Evolutionary conservation across 768 basidiomycete genomes (phyloP).

Genomic region (Russula foetens): DNA sequence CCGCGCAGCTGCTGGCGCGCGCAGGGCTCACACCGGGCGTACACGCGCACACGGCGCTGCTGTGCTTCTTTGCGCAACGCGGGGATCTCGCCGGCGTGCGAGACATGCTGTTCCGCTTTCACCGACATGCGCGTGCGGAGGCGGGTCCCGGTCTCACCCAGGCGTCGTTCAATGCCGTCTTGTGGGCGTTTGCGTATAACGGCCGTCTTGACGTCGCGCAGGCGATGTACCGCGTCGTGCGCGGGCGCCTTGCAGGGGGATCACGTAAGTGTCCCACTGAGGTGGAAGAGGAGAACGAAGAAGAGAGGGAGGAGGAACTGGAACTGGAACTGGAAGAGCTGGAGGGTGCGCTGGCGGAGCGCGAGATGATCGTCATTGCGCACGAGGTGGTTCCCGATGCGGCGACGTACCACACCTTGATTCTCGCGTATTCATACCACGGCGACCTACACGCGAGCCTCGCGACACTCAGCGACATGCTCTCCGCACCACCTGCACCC

Average conservation of each 20-base stretch:
- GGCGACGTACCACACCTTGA: conserved; percentile 57
- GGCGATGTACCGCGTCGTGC: conserved; percentile 48
- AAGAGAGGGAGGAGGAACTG: conserved; percentile 27
- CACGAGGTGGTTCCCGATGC: conserved; percentile 44
- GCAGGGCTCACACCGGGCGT: conserved; percentile 52
- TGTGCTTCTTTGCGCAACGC: conserved; percentile 45
- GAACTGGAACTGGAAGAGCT: conserved; percentile 27
- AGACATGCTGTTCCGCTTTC: conserved; percentile 45
- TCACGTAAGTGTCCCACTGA: not conserved
- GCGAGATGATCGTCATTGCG: conserved; percentile 38
- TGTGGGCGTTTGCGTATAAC: conserved; percentile 59
- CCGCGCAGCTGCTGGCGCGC: conserved; percentile 42
- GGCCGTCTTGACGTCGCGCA: conserved; percentile 46
- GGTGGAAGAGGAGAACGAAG: conserved; percentile 26
- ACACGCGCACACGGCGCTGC: conserved; percentile 51
- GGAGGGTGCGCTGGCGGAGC: conserved; percentile 32
- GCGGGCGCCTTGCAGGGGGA: conserved; percentile 11
- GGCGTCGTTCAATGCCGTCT: conserved; percentile 59
- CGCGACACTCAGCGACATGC: conserved; percentile 58
- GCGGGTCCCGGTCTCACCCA: conserved; percentile 44
- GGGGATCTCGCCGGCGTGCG: conserved; percentile 47
- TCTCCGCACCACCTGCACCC: conserved; percentile 28
- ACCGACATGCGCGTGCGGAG: conserved; percentile 29
- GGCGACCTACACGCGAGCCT: conserved; percentile 56
- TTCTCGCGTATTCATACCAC: conserved; percentile 64